Base-by-base conservation (phyloP, 2,329 filamentous ascomycete species). In the Gnomoniopsis smithogilvyi region DNA sequence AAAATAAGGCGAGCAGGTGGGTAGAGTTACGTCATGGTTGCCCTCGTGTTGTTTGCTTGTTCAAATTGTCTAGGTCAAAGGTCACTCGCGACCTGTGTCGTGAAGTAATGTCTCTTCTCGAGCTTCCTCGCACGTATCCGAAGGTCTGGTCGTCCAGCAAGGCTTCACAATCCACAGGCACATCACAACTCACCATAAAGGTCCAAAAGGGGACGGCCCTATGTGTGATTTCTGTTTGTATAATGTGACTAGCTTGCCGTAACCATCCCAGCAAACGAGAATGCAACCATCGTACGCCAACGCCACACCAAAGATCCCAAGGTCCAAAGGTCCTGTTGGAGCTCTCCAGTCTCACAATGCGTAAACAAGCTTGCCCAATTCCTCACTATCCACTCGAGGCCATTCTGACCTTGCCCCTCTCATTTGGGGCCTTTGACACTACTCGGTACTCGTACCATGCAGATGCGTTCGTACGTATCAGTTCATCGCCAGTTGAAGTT, bases 401-500 rank as follows among this genome's bases (percentile, higher is more conserved):
- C 54, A 17, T 34, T 24, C n/a, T 43, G 19, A 21, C 33, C 26
- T 43, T 33, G 49, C 38, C 11, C 56, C 34, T 17, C 47, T 26
- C n/a, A 15, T 24, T 26, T 26, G 34, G 34, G 15, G 36, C 46
- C 52, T 6, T 8, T 24, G 38, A n/a, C 15, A 33, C 14, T 30
- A 47, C 41, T 36, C 30, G 21, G 22, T 62, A n/a, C 24, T 45
- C 24, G 14, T 48, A 41, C 33, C 33, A 19, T 36, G 30, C 24
- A 45, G 14, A 43, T 49, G 34, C 48, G 24, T 3, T 60, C 22
- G 34, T 24, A 21, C 8, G 26, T 4, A 30, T 30, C 26, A 30
- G 8, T 93, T 93, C 94, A 98, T 98, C 76, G 97, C 94, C 38
- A 92, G 93, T 73, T 96, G 92, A 67, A 99, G 76, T 77, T 95